Percentiles rank a stretch among this genome's conserved stretches.
Evolutionary conservation across 495 filamentous ascomycete species (phyloP).

Genomic region (Beverwykella pulmonaria): DNA sequence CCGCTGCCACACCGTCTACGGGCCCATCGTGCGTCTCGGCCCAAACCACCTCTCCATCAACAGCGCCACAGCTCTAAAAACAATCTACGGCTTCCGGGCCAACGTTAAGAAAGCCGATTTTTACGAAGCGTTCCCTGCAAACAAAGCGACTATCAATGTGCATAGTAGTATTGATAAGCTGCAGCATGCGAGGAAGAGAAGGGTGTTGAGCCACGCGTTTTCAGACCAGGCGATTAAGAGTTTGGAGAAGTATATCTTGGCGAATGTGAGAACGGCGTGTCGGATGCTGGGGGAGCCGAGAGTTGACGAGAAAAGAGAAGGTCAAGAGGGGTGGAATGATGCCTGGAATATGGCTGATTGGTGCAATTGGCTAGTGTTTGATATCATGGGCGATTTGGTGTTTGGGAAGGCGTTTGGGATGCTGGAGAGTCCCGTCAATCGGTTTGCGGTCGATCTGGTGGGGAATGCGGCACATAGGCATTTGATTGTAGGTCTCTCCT

Average conservation of each 20-base stretch:
- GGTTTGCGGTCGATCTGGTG: slow-evolving; percentile 61
- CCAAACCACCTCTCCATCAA: slow-evolving; percentile 65
- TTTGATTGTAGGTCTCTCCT: slow-evolving; percentile 47
- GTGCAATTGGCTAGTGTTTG: slow-evolving; percentile 69
- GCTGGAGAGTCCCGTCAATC: slow-evolving; percentile 62
- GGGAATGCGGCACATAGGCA: slow-evolving; percentile 48
- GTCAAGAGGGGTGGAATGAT: slow-evolving; percentile 23
- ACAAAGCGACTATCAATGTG: slow-evolving; percentile 58
- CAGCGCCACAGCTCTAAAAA: slow-evolving; percentile 58
- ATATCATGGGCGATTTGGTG: slow-evolving; percentile 70
- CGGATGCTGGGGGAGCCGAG: slow-evolving; percentile 21
- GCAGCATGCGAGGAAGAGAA: slow-evolving; percentile 64
- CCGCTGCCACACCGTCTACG: slow-evolving; percentile 36
- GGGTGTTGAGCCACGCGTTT: slow-evolving; percentile 66
- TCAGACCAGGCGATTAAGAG: slow-evolving; percentile 59
- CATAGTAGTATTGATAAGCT: slow-evolving; percentile 62
- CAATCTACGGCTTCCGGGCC: slow-evolving; percentile 62
- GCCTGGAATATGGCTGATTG: slow-evolving; percentile 60
- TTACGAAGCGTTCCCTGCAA: slow-evolving; percentile 63
- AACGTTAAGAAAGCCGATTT: slow-evolving; percentile 68
- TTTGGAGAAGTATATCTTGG: slow-evolving; percentile 62
- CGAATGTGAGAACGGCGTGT: slow-evolving; percentile 35
- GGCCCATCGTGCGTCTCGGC: slow-evolving; percentile 58
- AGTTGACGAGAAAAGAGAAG: not conserved
- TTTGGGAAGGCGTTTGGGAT: slow-evolving; percentile 75